These are phyloP conservation scores for Vaccinium darrowii DNA, from an alignment of 148 eudicot species.

Conservation along the genomic window DNA sequence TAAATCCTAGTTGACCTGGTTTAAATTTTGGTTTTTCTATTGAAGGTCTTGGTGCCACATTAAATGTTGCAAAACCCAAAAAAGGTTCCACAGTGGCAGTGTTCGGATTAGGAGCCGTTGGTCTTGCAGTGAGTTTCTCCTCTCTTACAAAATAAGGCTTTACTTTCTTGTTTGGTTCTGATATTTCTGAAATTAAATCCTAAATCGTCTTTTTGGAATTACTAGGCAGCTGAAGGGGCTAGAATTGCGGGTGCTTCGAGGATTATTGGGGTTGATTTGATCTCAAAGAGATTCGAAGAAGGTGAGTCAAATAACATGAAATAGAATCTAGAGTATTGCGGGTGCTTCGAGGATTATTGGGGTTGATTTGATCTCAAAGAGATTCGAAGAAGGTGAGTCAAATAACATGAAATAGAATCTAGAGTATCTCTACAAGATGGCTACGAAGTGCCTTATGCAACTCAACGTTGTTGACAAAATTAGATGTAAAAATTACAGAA, in stretches of 20 bases:
- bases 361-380: conserved; percentile 42
- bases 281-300: conserved; percentile 29
- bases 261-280: conserved; percentile 59
- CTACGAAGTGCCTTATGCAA: too few relatives aligned
- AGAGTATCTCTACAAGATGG: too few relatives aligned
- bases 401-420: too few relatives aligned
- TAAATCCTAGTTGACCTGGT: too few relatives aligned
- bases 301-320: conserved; percentile 13
- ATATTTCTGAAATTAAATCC: not conserved
- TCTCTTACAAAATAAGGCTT: too few relatives aligned
- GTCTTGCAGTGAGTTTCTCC: conserved; percentile 41
- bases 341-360: conserved; percentile 63
- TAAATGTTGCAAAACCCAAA: conserved; percentile 48
- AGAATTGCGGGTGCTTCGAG: conserved; percentile 58
- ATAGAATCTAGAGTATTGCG: too few relatives aligned
- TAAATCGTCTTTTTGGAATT: not conserved
- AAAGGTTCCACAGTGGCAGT: conserved; percentile 50
- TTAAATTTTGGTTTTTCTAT: not conserved
- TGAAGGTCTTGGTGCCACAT: conserved; percentile 50
- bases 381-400: conserved; percentile 31
- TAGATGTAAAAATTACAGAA: too few relatives aligned
- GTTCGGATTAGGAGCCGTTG: conserved; percentile 4
- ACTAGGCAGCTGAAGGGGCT: conserved; percentile 62
- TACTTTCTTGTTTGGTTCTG: too few relatives aligned
- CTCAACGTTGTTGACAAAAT: too few relatives aligned